Base-by-base conservation (phyloP, 2,329 filamentous ascomycete genomes). In the Aureobasidium sp. region DNA sequence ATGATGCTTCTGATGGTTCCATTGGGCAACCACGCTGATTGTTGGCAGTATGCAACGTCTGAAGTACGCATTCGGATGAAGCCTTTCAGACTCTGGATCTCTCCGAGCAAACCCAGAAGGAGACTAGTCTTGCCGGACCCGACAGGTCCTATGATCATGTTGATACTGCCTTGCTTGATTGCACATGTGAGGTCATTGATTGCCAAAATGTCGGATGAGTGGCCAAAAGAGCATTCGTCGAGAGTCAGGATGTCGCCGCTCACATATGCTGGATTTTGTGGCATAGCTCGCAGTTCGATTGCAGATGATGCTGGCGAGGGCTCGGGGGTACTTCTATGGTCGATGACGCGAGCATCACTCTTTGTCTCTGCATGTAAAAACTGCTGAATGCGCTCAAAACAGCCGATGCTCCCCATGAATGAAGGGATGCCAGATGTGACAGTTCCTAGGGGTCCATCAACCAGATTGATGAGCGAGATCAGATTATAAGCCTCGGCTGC, bases 1-100 rank as follows among this genome's bases (percentile, higher is more conserved):
- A 94, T 88, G 67, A 94, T 94, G 47, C 90, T 85, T 62, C 82
- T 85, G 65, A 94, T 86, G 5, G 85, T 88, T 0, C 86, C 87
- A 67, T 92, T 93, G 69, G 93, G 89, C 52, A 94, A 89, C 90
- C 89, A 94, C 1, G 69, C 64, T 11, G 64, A 55, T 27, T 71
- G 67, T 37, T 52, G 62, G 29, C 63, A 64, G 55, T 61, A 66
- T 21, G 60, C 59, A n/a, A 65, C 9, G 42, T 54, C 15, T 6
- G 36, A 2, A 8, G 10, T 42, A 4, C 25, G 25, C 25, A 54
- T 16, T 9, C 25, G 36, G 8, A 54, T 25, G 8, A 39, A 30
- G 0, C 50, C 50, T 11, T 57, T 36, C 16, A 32, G 27, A 34
- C 11, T 57, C 4, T 57, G 29, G 2, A 15, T 10, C 36, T 15